phyloP scores from a whole-genome alignment of 192 early-diverging fungal species.

The Bifiguratus adelaidae region DNA sequence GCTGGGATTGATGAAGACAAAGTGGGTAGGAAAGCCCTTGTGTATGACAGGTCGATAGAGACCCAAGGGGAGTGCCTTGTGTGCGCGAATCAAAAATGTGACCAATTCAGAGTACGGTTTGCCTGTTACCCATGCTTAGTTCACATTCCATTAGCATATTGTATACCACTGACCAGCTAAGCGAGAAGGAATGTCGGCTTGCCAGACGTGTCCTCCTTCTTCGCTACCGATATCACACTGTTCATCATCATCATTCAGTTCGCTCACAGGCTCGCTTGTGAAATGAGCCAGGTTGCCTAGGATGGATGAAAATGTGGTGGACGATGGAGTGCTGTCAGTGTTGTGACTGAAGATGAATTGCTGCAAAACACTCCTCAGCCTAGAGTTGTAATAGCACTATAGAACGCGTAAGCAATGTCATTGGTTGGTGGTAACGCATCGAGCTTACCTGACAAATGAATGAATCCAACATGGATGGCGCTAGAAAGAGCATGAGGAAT shows the following conservation, averaged over 20 bases:
- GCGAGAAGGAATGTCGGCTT: conserved; percentile 31
- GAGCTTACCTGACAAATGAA: conserved; percentile 49
- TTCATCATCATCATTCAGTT: conserved; percentile 4
- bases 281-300: too few relatives aligned
- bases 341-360: conserved; percentile 43
- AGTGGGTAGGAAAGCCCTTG: conserved; percentile 35
- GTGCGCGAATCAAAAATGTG: conserved; percentile 29
- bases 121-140: background rate
- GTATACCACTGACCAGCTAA: conserved; percentile 19
- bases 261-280: too few relatives aligned
- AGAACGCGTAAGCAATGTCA: background rate
- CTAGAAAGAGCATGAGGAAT: too few relatives aligned
- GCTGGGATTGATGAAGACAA: conserved; percentile 50
- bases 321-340: conserved; percentile 15
- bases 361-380: conserved; percentile 45
- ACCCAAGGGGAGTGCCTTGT: conserved; percentile 41
- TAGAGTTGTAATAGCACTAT: conserved; percentile 44
- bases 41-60: conserved; percentile 50
- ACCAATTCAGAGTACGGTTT: conserved; percentile 34
- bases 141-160: background rate
- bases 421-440: background rate
- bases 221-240: conserved; percentile 22
- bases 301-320: background rate
- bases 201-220: conserved; percentile 23
- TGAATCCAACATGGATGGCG: conserved; percentile 58